Evolutionary conservation across 805 yeast species (phyloP).

Genomic region (Candida jianshihensis): DNA sequence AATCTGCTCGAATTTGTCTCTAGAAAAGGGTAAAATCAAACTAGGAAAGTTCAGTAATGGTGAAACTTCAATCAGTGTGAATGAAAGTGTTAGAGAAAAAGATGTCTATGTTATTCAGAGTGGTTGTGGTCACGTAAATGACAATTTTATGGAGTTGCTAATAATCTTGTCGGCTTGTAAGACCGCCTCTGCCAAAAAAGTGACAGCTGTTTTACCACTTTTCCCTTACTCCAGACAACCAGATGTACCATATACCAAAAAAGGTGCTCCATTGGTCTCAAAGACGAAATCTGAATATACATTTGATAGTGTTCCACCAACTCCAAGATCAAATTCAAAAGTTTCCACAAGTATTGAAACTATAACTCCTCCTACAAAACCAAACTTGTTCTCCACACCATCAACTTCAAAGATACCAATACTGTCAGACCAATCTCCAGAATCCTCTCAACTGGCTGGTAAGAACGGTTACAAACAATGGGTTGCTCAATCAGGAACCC

Average conservation of each 20-base stretch:
- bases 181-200: slow-evolving; percentile 94
- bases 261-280: slow-evolving; percentile 61
- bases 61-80: slow-evolving; percentile 81
- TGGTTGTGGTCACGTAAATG: slow-evolving; percentile 80
- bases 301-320: slow-evolving; percentile 42
- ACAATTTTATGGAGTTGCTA: slow-evolving; percentile 89
- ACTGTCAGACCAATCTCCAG: slow-evolving; percentile 20
- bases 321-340: slow-evolving; percentile 30
- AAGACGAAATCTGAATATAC: slow-evolving; percentile 34
- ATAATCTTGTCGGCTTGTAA: slow-evolving; percentile 91
- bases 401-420: slow-evolving; percentile 29
- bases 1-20: slow-evolving; percentile 73
- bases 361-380: slow-evolving; percentile 2
- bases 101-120: slow-evolving; percentile 94
- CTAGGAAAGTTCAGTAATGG: slow-evolving; percentile 79
- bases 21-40: slow-evolving; percentile 60
- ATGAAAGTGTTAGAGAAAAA: slow-evolving; percentile 89
- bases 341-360: slow-evolving; percentile 3
- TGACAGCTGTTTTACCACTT: slow-evolving; percentile 90
- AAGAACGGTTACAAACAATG: slow-evolving; percentile 77
- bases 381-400: slow-evolving; percentile 6
- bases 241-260: slow-evolving; percentile 76
- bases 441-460: slow-evolving; percentile 24
- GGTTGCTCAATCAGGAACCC: slow-evolving; percentile 93
- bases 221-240: slow-evolving; percentile 97